Evolutionary conservation across 352 stramenopile genomes (phyloP), one percentile per base, ranked within the genome.

Genomic region (Globisporangium irregulare): DNA sequence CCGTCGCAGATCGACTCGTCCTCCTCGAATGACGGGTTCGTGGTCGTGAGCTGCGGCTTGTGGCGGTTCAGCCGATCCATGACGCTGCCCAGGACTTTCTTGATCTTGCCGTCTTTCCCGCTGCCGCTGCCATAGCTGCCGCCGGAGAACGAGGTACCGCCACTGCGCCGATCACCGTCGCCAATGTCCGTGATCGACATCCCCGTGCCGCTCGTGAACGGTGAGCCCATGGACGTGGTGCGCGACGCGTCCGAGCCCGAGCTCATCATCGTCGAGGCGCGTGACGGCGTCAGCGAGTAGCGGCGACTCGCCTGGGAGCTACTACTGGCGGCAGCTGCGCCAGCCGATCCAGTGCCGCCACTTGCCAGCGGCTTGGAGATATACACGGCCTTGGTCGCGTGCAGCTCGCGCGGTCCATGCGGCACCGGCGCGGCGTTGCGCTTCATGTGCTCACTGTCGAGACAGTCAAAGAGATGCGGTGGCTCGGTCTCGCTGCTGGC

Each of bases 11-110:
- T 78, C 0, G 80, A 81, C 29, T 87, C 75, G 48, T 90, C 79
- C 29, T 88, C 70, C 12, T 89, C 84, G 24, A 67, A 25, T 4
- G 46, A 29, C 4, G 68, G 58, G 41, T 29, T 70, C 56, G 74
- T 63, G 3, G 78, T 64, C 9, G 79, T 72, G 53, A 77, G 67
- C 66, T 81, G 79, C 27, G 76, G 75, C 64, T 90, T 90, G 77
- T 89, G 81, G 24, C 84, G 81, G 69, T 84, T 87, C 32, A 92
- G 68, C 2, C 84, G 80, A 58, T 89, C 82, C 71, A 87, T 87
- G 5, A 92, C 74, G 43, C 79, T 90, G 29, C 82, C 84, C 60
- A 93, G 78, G 54, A 93, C 85, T 65, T 93, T 93, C 68, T 93
- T 93, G 71, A 90, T 90, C 63, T 90, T 90, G 68, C 81, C 78